phyloP scores from a whole-genome alignment of 2,329 filamentous ascomycete genomes.

The Ploettnerulaceae sp. region DNA sequence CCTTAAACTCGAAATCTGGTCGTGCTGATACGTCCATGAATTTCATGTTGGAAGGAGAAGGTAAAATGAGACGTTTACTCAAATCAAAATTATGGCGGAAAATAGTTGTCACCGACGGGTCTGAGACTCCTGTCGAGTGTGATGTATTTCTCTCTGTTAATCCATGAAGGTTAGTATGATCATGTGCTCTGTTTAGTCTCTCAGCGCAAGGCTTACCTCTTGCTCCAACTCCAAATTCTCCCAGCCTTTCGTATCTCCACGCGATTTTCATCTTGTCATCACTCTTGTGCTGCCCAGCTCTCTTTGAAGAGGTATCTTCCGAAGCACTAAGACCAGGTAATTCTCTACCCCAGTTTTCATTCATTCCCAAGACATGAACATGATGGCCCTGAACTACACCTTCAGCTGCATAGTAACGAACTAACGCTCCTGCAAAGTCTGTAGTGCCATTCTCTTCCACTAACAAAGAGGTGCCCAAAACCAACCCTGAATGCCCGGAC shows the following conservation, averaged over 20 bases:
- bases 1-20: slow-evolving; percentile 26
- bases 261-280: slow-evolving; percentile 96
- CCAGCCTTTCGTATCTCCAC: slow-evolving; percentile 88
- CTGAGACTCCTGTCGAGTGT: slow-evolving; percentile 14
- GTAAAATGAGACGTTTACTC: slow-evolving; percentile 57
- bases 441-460: slow-evolving; percentile 89
- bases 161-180: slow-evolving; percentile 2
- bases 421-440: slow-evolving; percentile 79
- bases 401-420: slow-evolving; percentile 89
- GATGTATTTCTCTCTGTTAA: slow-evolving; percentile 24
- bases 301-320: slow-evolving; percentile 39
- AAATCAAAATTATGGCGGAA: slow-evolving; percentile 75
- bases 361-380: slow-evolving; percentile 77
- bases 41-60: slow-evolving; percentile 46
- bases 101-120: slow-evolving; percentile 23
- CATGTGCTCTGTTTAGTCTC: slow-evolving; percentile 5
- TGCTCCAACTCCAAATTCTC: slow-evolving; percentile 57
- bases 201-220: slow-evolving; percentile 36
- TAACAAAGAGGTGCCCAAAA: slow-evolving; percentile 74
- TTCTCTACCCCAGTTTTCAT: slow-evolving; percentile 75
- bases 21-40: slow-evolving; percentile 44
- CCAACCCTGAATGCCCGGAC: slow-evolving; percentile 79
- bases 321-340: slow-evolving; percentile 66
- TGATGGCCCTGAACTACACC: slow-evolving; percentile 87
- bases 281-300: slow-evolving; percentile 35